phyloP scores from a whole-genome alignment of 495 filamentous ascomycete species.

The Talaromyces adpressus region DNA sequence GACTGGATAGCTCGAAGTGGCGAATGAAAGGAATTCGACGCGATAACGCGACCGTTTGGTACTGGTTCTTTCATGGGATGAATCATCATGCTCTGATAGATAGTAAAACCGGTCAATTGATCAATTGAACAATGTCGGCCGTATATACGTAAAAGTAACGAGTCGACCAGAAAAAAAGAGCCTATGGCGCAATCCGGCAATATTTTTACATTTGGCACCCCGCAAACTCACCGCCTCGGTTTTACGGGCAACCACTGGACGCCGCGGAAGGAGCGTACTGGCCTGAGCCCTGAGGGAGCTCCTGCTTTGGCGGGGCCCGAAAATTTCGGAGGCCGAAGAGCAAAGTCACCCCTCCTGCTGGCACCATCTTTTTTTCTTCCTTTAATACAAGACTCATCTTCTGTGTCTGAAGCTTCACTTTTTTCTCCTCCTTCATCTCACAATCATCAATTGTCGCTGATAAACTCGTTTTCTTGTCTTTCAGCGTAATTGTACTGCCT shows the following conservation, averaged over 20 bases:
- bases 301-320: constrained; percentile 7
- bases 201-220: not conserved
- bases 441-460: not conserved
- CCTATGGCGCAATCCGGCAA: not conserved
- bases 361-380: not conserved
- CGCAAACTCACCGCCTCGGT: constrained; percentile 1
- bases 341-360: not conserved
- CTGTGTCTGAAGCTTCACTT: not conserved
- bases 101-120: not conserved
- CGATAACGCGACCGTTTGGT: not conserved
- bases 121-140: not conserved
- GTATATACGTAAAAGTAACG: not conserved
- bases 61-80: not conserved
- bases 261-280: not conserved
- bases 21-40: not conserved
- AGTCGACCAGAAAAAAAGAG: not conserved
- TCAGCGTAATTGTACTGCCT: not conserved
- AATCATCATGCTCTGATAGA: not conserved
- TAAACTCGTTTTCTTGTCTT: not conserved
- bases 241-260: constrained; percentile 4
- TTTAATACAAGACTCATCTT: not conserved
- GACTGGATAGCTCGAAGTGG: not conserved
- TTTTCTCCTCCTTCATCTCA: not conserved
- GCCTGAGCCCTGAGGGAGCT: not conserved
- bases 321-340: constrained; percentile 5